phyloP scores from a whole-genome alignment of 371 early-diverging fungal genomes.

The Mucor saturninus region DNA sequence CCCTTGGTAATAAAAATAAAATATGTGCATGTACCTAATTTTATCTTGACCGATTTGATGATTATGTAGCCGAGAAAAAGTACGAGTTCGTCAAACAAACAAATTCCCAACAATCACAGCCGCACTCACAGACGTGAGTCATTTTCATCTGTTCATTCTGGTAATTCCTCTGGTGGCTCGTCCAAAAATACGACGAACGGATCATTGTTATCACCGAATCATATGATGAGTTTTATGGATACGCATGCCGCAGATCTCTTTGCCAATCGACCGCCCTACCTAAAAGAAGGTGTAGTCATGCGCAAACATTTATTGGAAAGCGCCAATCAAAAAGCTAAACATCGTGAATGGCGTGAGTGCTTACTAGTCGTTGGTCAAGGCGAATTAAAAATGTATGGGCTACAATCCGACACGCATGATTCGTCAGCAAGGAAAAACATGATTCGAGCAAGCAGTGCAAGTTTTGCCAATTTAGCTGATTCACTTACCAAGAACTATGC shows the following conservation, averaged over 20 bases:
- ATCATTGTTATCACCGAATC: conserved; percentile 20
- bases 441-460: conserved; percentile 33
- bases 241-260: conserved; percentile 29
- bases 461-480: conserved; percentile 52
- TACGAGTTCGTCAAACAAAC: conserved; percentile 23
- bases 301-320: conserved; percentile 85
- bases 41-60: no score
- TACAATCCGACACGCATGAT: conserved; percentile 42
- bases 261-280: conserved; percentile 46
- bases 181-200: conserved; percentile 8
- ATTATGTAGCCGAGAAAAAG: conserved; percentile 33
- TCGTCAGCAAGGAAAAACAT: conserved; percentile 44
- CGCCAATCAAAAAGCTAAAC: conserved; percentile 77
- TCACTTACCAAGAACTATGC: conserved; percentile 21
- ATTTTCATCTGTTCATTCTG: conserved; percentile 22
- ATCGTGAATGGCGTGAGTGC: conserved; percentile 88
- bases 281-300: conserved; percentile 81
- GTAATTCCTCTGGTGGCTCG: conserved; percentile 4
- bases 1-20: conserved; percentile 27
- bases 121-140: conserved; percentile 18
- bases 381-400: conserved; percentile 78
- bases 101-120: neutral
- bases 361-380: conserved; percentile 75
- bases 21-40: neutral
- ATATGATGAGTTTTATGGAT: conserved; percentile 34